Base-by-base conservation (phyloP, 306 rosid genomes). In the Abrus precatorius region DNA sequence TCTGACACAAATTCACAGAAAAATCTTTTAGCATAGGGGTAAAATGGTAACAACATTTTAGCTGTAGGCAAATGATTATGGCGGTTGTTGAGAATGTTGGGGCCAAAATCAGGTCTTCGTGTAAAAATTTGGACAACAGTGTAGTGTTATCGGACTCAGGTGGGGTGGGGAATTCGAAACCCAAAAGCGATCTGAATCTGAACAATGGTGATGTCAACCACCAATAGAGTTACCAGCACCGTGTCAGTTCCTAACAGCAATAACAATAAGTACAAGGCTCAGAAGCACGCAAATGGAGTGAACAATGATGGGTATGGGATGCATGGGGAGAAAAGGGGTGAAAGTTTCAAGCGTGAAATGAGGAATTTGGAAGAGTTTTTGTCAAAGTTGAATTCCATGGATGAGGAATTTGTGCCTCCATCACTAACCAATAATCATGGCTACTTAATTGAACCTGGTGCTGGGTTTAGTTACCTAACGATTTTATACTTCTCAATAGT, bases 381-480 rank as follows among this genome's bases (percentile, higher is more conserved):
- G 63, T 93, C 98, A 7, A 93, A 95, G 92, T 73, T 95, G 91
- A 95, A 95, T 72, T 98, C 99, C 77, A 88, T 95, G 99, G 99
- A 98, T 63, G 90, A 95, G 91, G 99, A 95, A 65, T 95, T 93
- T 86, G 94, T 95, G 74, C 99, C 99, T 6, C 94, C 94, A 0
- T 90, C 97, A 1, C 90, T 87, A 20, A 72, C 87, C 49, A 92
- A 90, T 48, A 87, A 74, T 77, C 84, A 69, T n/a, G 92, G 91
- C 3, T 90, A 56, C 84, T 74, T 86, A 8, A 43, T 83, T 53
- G 91, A 87, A 44, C 54, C 83, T 9, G 88, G 84, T 61, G 86
- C 81, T 11, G 88, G 87, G 41, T 94, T 90, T 83, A 95, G 95
- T 49, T 94, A 47, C 80, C 88, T 69, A 89, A 89, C 78, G 89